These are phyloP conservation scores for Tetrapyrgos nigripes DNA, from an alignment of 1,284 basidiomycete species.

Conservation along the genomic window DNA sequence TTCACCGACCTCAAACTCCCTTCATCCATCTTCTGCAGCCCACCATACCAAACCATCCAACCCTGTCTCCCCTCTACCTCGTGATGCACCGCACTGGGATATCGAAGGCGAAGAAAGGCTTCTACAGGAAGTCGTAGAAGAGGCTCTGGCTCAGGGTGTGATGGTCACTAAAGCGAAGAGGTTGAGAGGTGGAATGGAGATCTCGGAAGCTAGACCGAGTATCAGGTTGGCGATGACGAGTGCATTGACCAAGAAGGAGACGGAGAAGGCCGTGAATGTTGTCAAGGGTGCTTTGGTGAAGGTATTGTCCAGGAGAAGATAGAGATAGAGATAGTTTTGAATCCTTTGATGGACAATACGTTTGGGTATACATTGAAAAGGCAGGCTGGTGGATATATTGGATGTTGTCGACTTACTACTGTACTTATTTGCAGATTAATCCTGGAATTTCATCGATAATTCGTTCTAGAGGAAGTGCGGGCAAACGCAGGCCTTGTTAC, in stretches of 20 bases:
- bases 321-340: neutral
- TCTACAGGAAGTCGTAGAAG: constrained; percentile 90
- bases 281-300: constrained; percentile 82
- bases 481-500: too few species aligned
- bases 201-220: constrained; percentile 84
- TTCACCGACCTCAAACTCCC: constrained; percentile 34
- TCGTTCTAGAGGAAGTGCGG: too few species aligned
- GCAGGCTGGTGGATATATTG: too few species aligned
- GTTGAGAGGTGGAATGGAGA: constrained; percentile 78
- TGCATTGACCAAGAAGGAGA: constrained; percentile 87
- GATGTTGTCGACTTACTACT: too few species aligned
- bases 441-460: too few species aligned
- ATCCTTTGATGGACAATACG: too few species aligned
- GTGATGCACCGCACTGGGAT: constrained; percentile 49
- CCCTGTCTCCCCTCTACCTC: constrained; percentile 46
- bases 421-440: too few species aligned
- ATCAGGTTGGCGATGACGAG: constrained; percentile 85
- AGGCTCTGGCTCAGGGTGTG: constrained; percentile 78
- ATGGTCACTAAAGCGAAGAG: constrained; percentile 85
- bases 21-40: constrained; percentile 22
- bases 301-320: constrained; percentile 60
- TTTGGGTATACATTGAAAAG: too few species aligned
- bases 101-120: constrained; percentile 77
- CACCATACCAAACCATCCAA: constrained; percentile 47
- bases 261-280: constrained; percentile 84